phyloP scores from a whole-genome alignment of 192 early-diverging fungal genomes.

The Coemansia sp. region DNA sequence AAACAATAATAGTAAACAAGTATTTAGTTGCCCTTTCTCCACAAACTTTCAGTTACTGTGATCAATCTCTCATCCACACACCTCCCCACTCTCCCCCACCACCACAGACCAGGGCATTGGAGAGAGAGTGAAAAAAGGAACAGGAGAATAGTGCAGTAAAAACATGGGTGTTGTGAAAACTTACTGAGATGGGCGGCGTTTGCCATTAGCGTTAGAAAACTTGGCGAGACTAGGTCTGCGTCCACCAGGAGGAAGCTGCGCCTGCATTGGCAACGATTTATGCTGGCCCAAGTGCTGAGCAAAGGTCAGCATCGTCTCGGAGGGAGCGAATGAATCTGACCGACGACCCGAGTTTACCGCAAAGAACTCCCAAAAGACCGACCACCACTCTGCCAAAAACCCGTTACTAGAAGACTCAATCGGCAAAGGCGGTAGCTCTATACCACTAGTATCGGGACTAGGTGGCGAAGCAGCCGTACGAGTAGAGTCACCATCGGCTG shows the following conservation, averaged over 20 bases:
- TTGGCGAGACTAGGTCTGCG: conserved; percentile 11
- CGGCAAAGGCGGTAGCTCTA: conserved; percentile 11
- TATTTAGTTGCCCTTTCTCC: conserved; percentile 4
- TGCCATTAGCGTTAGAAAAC: conserved; percentile 36
- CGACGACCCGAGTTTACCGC: conserved; percentile 29
- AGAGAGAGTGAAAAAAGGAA: not conserved
- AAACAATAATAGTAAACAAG: not conserved
- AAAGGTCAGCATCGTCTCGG: conserved; percentile 30
- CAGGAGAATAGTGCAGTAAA: conserved; percentile 18
- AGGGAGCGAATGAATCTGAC: not conserved
- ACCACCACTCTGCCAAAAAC: conserved; percentile 45
- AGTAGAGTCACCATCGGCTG: conserved; percentile 13
- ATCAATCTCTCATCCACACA: conserved; percentile 1
- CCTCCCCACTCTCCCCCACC: not conserved
- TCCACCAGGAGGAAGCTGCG: not conserved
- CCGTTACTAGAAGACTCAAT: conserved; percentile 20
- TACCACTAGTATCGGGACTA: not conserved
- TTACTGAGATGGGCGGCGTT: conserved; percentile 36
- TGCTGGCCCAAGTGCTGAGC: conserved; percentile 28
- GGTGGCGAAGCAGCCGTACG: not conserved
- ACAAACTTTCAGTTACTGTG: not conserved
- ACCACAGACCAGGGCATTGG: not conserved
- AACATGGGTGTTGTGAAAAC: conserved; percentile 12
- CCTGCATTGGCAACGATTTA: not conserved
- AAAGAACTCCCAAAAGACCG: conserved; percentile 42